Percentiles rank a stretch among this genome's conserved stretches.
These are phyloP conservation scores for Pichia nakasei DNA, from an alignment of 805 yeast genomes.

Conservation along the genomic window DNA sequence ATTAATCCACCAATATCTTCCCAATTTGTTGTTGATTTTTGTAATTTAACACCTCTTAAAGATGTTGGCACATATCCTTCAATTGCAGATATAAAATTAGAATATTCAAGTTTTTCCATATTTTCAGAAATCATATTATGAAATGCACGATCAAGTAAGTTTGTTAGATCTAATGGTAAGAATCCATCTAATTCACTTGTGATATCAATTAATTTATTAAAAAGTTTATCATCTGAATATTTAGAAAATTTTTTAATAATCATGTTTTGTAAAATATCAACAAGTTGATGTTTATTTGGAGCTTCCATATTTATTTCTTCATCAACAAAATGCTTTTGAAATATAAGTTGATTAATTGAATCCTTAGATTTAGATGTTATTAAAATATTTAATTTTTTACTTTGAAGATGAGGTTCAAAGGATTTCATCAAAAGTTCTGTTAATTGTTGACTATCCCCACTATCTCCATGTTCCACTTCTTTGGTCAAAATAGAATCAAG, in stretches of 20 bases:
- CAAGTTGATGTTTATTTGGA: slow-evolving; percentile 59
- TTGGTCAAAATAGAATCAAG: slow-evolving; percentile 65
- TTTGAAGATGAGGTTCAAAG: slow-evolving; percentile 35
- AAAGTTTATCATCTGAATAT: slow-evolving; percentile 26
- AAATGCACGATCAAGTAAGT: slow-evolving; percentile 59
- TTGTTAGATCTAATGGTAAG: slow-evolving; percentile 71
- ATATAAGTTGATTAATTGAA: slow-evolving; percentile 48
- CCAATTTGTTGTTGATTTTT: slow-evolving; percentile 74
- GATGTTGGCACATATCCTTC: slow-evolving; percentile 70
- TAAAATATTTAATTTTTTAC: slow-evolving; percentile 47
- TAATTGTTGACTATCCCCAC: slow-evolving; percentile 53
- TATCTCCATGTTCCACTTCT: slow-evolving; percentile 49
- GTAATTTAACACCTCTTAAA: slow-evolving; percentile 77
- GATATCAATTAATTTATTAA: slow-evolving; percentile 39
- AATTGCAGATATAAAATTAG: slow-evolving; percentile 47
- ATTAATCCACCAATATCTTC: slow-evolving; percentile 79
- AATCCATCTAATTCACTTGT: slow-evolving; percentile 81
- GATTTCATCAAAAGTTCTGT: slow-evolving; percentile 47
- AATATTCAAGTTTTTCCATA: slow-evolving; percentile 15
- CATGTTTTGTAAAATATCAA: slow-evolving; percentile 31
- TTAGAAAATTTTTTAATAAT: slow-evolving; percentile 14
- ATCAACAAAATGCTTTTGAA: slow-evolving; percentile 64
- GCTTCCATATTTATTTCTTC: slow-evolving; percentile 50
- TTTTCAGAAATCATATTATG: slow-evolving; percentile 34
- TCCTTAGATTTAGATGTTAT: slow-evolving; percentile 60